Conservation (phyloP, 768 basidiomycete species). For the Tylopilus subfusipes region DNA sequence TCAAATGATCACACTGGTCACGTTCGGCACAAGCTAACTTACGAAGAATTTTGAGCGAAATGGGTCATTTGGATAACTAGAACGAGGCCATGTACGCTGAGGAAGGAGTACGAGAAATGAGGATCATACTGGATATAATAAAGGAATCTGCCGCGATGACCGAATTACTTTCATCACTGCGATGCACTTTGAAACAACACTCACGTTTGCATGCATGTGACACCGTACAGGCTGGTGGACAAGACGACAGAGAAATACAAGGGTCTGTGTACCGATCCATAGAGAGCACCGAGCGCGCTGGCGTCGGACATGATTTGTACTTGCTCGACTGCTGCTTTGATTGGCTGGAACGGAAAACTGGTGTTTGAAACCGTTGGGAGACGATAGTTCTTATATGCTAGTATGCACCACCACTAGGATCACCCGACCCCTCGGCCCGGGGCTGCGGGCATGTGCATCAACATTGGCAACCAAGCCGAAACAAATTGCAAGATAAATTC, state of each 20-base stretch:
- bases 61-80: background rate
- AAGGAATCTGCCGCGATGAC: background rate
- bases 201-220: conserved; percentile 12
- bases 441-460: too few species aligned
- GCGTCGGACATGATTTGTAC: too few species aligned
- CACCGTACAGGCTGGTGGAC: background rate
- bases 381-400: too few species aligned
- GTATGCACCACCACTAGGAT: too few species aligned
- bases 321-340: too few species aligned
- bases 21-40: background rate
- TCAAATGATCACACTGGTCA: too few species aligned
- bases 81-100: background rate
- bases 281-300: background rate
- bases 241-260: background rate
- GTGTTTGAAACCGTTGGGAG: too few species aligned
- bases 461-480: too few species aligned
- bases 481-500: too few species aligned
- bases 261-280: background rate
- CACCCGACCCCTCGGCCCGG: too few species aligned
- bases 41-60: conserved; percentile 4
- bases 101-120: background rate
- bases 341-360: too few species aligned
- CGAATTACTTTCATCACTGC: too few species aligned
- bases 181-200: background rate
- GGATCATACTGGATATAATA: conserved; percentile 4